Percentiles rank a stretch among this genome's conserved stretches.
Conservation (phyloP, 352 stramenopile genomes). For the Phytopythium ostracodes region DNA sequence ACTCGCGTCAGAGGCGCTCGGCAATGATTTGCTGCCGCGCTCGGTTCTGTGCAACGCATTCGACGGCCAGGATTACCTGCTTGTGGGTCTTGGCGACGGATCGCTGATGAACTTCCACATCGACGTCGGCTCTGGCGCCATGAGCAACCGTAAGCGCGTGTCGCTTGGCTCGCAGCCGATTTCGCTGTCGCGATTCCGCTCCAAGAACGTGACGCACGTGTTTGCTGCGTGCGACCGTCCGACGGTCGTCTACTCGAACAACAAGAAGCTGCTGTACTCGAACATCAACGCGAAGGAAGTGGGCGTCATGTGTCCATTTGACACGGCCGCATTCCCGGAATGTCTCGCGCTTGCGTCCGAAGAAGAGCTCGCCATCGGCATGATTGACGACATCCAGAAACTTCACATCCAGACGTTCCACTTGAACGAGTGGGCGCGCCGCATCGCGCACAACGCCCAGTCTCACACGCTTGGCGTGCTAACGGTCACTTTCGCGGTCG, state of each 20-base stretch:
- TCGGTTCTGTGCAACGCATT: conserved; percentile 88
- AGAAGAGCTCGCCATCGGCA: conserved; percentile 93
- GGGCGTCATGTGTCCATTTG: conserved; percentile 91
- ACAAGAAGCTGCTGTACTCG: conserved; percentile 96
- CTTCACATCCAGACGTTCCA: conserved; percentile 97
- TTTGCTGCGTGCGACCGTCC: conserved; percentile 96
- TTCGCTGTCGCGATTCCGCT: conserved; percentile 89
- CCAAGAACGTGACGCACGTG: conserved; percentile 92
- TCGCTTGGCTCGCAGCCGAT: conserved; percentile 95
- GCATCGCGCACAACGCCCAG: conserved; percentile 85
- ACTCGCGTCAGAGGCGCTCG: conserved; percentile 60
- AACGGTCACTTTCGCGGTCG: conserved; percentile 76
- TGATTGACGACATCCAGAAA: conserved; percentile 99
- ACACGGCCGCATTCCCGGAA: conserved; percentile 91
- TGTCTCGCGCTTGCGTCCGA: conserved; percentile 96
- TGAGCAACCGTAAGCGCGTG: conserved; percentile 91
- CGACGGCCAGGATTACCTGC: conserved; percentile 86
- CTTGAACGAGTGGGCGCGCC: conserved; percentile 91
- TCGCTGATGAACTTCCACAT: conserved; percentile 93
- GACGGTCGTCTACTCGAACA: conserved; percentile 96
- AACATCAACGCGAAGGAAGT: conserved; percentile 93
- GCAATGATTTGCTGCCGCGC: conserved; percentile 80
- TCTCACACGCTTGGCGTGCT: conserved; percentile 82
- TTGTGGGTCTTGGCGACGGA: conserved; percentile 97
- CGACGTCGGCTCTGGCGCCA: conserved; percentile 28